Percentiles rank a stretch among this genome's conserved stretches.
These are phyloP conservation scores for Patellifolia procumbens DNA, from an alignment of 179 eudicot species.

Conservation along the genomic window DNA sequence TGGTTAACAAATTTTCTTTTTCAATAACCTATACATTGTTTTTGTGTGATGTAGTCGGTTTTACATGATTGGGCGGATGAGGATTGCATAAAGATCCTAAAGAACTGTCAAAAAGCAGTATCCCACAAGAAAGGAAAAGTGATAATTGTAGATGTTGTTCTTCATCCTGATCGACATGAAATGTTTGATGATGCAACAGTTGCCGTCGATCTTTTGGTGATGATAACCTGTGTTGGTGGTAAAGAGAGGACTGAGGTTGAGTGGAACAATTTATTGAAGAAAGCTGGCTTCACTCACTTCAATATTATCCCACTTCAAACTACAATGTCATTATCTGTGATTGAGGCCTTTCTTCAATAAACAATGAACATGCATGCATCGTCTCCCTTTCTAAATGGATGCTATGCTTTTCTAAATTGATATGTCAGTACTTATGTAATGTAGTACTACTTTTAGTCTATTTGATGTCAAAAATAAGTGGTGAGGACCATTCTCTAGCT, in stretches of 20 bases:
- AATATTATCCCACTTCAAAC: slow-evolving; percentile 28
- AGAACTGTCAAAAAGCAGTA: slow-evolving; percentile 17
- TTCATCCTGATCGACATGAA: slow-evolving; percentile 25
- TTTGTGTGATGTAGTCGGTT: slow-evolving; percentile 16
- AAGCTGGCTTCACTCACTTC: slow-evolving; percentile 37
- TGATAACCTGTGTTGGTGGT: slow-evolving; percentile 24
- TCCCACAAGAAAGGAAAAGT: slow-evolving; percentile 20
- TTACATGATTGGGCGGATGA: slow-evolving; percentile 30
- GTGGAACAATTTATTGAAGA: slow-evolving; percentile 36
- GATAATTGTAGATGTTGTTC: slow-evolving; percentile 25
- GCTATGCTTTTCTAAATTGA: no score
- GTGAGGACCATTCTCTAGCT: no score
- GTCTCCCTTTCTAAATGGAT: no score
- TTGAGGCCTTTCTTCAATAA: slow-evolving; percentile 30
- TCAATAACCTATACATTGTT: no score
- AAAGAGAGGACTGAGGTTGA: slow-evolving; percentile 43
- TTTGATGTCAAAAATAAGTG: not conserved
- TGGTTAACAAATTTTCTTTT: not conserved
- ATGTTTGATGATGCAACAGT: slow-evolving; percentile 25
- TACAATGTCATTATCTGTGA: slow-evolving; percentile 18
- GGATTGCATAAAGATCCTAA: slow-evolving; percentile 20
- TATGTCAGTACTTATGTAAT: no score
- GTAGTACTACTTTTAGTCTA: no score
- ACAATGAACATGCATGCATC: no score
- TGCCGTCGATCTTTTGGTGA: slow-evolving; percentile 35